phyloP scores from a whole-genome alignment of 2,329 filamentous ascomycete species.

The Cryphonectria carpinicola region DNA sequence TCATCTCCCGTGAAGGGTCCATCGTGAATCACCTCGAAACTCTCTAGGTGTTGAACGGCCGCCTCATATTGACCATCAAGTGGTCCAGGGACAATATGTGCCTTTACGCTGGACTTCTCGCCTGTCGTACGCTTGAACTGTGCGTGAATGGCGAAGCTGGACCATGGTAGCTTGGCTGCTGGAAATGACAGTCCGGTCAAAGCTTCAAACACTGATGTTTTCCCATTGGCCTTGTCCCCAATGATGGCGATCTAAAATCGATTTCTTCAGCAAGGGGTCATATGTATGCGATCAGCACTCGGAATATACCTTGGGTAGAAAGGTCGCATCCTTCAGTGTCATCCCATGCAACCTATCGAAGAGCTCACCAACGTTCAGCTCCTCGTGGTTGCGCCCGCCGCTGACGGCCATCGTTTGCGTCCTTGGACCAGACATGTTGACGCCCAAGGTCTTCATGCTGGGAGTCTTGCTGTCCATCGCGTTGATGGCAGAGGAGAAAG shows the following conservation, averaged over 20 bases:
- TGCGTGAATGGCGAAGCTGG: slow-evolving; percentile 21
- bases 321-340: slow-evolving; percentile 14
- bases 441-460: neutral
- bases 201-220: slow-evolving; percentile 26
- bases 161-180: slow-evolving; percentile 9
- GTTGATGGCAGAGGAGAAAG: neutral
- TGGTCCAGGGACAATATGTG: slow-evolving; percentile 12
- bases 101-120: slow-evolving; percentile 17
- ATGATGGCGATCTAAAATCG: slow-evolving; percentile 21
- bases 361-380: slow-evolving; percentile 17
- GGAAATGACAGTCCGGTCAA: slow-evolving; percentile 25
- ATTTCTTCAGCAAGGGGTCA: neutral
- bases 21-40: neutral
- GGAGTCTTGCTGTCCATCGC: neutral
- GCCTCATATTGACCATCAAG: neutral
- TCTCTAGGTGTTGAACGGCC: neutral
- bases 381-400: neutral
- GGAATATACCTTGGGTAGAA: slow-evolving; percentile 19
- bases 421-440: neutral
- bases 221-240: slow-evolving; percentile 27
- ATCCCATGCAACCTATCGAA: slow-evolving; percentile 19
- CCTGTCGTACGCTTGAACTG: slow-evolving; percentile 23
- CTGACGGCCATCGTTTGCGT: neutral
- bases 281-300: neutral
- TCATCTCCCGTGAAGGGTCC: neutral